Base-by-base conservation (phyloP, 768 basidiomycete species). In the Pholiota conissans region DNA sequence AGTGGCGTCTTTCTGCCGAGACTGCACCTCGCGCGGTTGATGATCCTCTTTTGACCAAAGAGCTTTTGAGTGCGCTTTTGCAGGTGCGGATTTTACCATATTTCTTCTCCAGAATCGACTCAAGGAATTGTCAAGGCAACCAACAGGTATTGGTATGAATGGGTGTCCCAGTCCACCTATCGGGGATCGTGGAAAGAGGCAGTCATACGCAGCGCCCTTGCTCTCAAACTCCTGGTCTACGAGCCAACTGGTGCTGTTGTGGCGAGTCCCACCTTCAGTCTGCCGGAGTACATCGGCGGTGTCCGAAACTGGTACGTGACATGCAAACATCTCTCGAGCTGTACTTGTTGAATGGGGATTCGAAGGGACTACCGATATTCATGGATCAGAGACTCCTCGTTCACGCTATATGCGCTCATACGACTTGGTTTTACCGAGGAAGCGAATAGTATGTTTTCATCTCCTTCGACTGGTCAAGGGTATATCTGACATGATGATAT, bases 371-470 rank as follows among this genome's bases (percentile, higher is more conserved):
- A 90, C 61, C 79, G 87, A 20, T 87, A 86, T 3, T 91, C 89
- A 0, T 93, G 91, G 91, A 93, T 98, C 66, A 87, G 96, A n/a
- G 96, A 99, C 67, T 89, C 94, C 0, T 92, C 91, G 0, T 99
- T 99, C 78, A 94, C 93, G 0, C 81, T 98, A 5, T 99, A 98
- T 67, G 96, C 95, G 0, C 80, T 98, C 35, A 88, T 98, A 56
- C 82, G 97, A 35, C 81, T 98, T 0, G 97, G 96, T 0, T 98
- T 95, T 73, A 98, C 95, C 0, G 82, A 90, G 18, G 96, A 99
- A 68, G 93, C 93, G 0, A 89, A 92, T 61, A 83, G 92, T 92
- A 55, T n/a, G 78, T 70, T 10, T 10, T 27, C 11, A 37, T 39
- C 18, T 40, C 30, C 26, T 42, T 32, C 5, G 51, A 16, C 7